Evolutionary conservation across 345 rosid genomes (phyloP), one percentile per base, ranked within the genome.

Genomic region (Balakata baccata): DNA sequence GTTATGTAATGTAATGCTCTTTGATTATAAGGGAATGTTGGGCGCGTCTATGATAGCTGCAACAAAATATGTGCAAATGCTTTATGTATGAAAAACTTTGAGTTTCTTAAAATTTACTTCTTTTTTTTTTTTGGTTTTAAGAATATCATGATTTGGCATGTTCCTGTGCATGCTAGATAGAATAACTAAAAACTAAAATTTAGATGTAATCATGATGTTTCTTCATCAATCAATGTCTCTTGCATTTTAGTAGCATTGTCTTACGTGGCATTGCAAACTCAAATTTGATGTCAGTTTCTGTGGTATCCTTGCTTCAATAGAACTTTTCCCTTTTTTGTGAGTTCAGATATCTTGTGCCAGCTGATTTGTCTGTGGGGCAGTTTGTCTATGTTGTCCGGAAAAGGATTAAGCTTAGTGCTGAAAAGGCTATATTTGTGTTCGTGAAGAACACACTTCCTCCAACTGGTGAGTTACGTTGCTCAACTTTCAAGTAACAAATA

Each of bases 371-470:
- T 38, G 90, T 87, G 49, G 93, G 96, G 17, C 93, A 89, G 75
- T 90, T 90, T 70, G 89, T 89, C 58, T 90, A 87, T 82, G 89
- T 90, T 73, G 87, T 90, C 58, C 92, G 96, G 45, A 90, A 89
- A 81, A 85, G 92, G 89, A 89, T 89, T 58, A 86, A 90, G 83
- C 86, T 90, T 38, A 70, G 93, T 79, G 86, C 96, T 51, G 94
- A 90, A 70, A 88, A 88, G 83, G 94, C 94, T 52, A 88, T 90
- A 78, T 90, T 90, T 57, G 74, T 89, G 72, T 90, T 90, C 68
- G 88, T 89, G 45, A 86, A 85, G 64, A 83, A 90, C 77, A 86
- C 89, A 7, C 74, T 90, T 23, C 96, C 96, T 23, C 83, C 92
- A 3, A 86, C 90, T 16, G 92, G 92, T 87, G 62, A 76, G 89